Base-by-base conservation (phyloP, 2,329 filamentous ascomycete genomes). In the Ascochyta fabae region DNA sequence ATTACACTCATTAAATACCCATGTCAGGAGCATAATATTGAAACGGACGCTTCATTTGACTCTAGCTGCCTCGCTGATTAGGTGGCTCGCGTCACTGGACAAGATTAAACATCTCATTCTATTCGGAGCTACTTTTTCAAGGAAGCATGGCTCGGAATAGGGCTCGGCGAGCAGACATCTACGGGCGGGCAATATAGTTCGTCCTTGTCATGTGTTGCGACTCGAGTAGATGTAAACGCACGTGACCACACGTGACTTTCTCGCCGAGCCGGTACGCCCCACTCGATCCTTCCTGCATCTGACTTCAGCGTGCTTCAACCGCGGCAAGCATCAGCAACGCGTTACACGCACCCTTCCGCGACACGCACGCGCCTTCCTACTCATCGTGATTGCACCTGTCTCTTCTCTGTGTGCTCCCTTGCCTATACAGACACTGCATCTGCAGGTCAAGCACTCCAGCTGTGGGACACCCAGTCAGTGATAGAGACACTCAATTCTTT, bases 381-480 rank as follows among this genome's bases (percentile, higher is more conserved):
- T 48, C 22, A 45, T 53, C 48, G 48, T 56, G 50, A 57, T 66
- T 57, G 67, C 67, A 56, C 62, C 60, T 66, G 59, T 67, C 62
- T 65, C 49, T 55, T 62, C 38, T 59, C 60, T 70, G 65, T 62
- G 65, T 66, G 61, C 57, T 66, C 62, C 60, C 58, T 59, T 67
- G 60, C 59, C 64, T 65, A 49, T 58, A 40, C 53, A 62, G 48
- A 58, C 60, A 57, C 60, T 60, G 55, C 59, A 58, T 59, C 53
- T 60, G 63, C 62, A 53, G 59, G 60, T 61, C 48, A 58, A 65
- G 54, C 61, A 53, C 61, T 62, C 58, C 56, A 60, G 56, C 60
- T 65, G 48, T 58, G 65, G 67, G 68, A 69, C 64, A 69, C 56
- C 60, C 68, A 74, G 71, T 74, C 70, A 74, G 72, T 74, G 67